phyloP scores from a whole-genome alignment of 257 asterid species.

The Solanum etuberosum region DNA sequence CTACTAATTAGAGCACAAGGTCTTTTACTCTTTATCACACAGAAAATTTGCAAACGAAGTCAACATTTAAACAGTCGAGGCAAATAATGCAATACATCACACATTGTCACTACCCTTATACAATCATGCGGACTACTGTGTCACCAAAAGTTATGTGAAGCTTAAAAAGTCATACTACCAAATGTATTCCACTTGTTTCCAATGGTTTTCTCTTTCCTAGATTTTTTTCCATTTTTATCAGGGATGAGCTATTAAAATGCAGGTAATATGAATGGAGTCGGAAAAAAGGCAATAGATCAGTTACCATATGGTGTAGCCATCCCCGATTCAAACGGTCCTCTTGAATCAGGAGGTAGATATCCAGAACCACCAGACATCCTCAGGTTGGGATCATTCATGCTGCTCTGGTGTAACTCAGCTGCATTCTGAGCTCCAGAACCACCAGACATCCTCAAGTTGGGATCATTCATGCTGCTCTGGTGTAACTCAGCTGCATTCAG shows the following conservation, averaged over 20 bases:
- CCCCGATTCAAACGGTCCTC: neutral
- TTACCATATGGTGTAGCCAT: slow-evolving; percentile 8
- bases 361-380: neutral
- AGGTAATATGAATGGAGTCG: neutral
- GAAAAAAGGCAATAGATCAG: neutral
- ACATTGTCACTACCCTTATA: neutral
- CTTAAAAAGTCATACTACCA: neutral
- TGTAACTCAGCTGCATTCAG: neutral
- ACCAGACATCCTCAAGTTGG: neutral
- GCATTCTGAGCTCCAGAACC: neutral
- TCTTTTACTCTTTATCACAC: neutral
- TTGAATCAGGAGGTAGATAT: neutral
- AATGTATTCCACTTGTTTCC: neutral
- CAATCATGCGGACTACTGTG: neutral
- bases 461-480: neutral
- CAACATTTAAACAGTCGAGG: neutral
- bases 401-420: neutral
- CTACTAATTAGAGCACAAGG: neutral
- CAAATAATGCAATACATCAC: neutral
- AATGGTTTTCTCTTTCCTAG: neutral
- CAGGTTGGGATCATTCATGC: neutral
- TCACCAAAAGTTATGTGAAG: neutral
- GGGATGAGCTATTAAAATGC: neutral
- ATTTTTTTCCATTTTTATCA: neutral
- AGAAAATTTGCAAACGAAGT: neutral